Percentiles rank a stretch among this genome's conserved stretches.
phyloP scores from a whole-genome alignment of 208 protist genomes.

The Naegleria fowleri region DNA sequence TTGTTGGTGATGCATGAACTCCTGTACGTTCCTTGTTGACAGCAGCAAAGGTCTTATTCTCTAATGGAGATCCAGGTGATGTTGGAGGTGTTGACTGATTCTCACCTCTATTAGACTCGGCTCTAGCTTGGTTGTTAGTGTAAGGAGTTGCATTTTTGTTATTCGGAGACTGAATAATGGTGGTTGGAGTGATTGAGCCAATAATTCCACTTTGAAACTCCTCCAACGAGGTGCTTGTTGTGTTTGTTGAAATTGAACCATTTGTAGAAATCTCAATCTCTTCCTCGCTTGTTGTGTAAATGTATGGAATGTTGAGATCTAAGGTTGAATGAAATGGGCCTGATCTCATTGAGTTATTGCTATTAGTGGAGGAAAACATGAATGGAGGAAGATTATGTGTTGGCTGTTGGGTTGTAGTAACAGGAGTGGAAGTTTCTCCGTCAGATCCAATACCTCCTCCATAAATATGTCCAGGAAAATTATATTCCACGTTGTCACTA shows the following conservation, averaged over 20 bases:
- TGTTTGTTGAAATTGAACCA: not conserved
- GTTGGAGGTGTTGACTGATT: not conserved
- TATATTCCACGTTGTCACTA: not conserved
- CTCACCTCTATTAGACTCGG: no score
- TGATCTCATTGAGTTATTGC: not conserved
- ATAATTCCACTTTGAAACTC: not conserved
- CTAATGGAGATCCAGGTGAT: not conserved
- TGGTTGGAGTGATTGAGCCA: not conserved
- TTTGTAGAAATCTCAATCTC: not conserved
- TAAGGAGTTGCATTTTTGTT: not conserved
- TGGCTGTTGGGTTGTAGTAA: not conserved
- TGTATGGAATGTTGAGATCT: not conserved
- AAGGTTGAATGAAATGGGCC: not conserved
- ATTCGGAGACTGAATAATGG: not conserved
- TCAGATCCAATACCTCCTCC: not conserved
- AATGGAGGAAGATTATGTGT: not conserved
- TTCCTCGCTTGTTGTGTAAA: not conserved
- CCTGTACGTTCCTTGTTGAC: not conserved
- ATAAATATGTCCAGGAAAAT: not conserved
- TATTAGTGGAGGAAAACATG: not conserved
- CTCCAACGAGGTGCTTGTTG: not conserved
- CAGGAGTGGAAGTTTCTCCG: no score
- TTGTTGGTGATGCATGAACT: not conserved
- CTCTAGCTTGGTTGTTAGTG: no score
- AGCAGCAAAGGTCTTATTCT: not conserved